Evolutionary conservation across 306 rosid genomes (phyloP).

Genomic region (Vicia sativa): DNA sequence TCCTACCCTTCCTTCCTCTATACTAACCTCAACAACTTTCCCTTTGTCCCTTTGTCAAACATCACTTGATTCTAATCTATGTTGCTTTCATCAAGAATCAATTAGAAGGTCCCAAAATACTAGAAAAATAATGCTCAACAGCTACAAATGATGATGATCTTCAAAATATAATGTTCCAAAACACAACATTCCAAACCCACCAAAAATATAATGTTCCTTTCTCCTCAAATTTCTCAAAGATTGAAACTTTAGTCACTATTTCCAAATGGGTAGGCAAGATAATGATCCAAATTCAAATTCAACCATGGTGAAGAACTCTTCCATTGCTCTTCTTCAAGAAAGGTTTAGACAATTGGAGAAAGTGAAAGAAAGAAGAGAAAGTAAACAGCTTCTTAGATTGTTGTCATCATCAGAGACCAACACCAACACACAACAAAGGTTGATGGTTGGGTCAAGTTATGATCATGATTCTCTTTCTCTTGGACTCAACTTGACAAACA

Average conservation of each 20-base stretch:
- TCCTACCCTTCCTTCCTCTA: constrained; percentile 61
- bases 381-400: constrained; percentile 60
- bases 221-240: constrained; percentile 28
- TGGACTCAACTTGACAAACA: constrained; percentile 53
- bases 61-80: constrained; percentile 63
- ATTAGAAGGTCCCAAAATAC: constrained; percentile 43
- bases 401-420: constrained; percentile 40
- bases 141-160: constrained; percentile 41
- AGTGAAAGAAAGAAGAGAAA: constrained; percentile 87
- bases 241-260: constrained; percentile 32
- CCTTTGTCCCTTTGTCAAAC: constrained; percentile 54
- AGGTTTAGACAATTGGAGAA: constrained; percentile 93
- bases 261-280: constrained; percentile 71
- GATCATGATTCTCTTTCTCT: constrained; percentile 64
- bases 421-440: constrained; percentile 44
- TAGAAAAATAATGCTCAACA: constrained; percentile 40
- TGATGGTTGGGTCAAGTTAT: not conserved
- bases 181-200: constrained; percentile 50
- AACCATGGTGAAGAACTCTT: constrained; percentile 60
- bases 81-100: constrained; percentile 54
- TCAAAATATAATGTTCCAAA: constrained; percentile 52
- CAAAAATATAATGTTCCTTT: constrained; percentile 43
- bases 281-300: constrained; percentile 54
- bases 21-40: constrained; percentile 54
- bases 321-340: constrained; percentile 93